Evolutionary conservation across 164 flowering plant genomes (phyloP).

Genomic region (Chimonanthus praecox): DNA sequence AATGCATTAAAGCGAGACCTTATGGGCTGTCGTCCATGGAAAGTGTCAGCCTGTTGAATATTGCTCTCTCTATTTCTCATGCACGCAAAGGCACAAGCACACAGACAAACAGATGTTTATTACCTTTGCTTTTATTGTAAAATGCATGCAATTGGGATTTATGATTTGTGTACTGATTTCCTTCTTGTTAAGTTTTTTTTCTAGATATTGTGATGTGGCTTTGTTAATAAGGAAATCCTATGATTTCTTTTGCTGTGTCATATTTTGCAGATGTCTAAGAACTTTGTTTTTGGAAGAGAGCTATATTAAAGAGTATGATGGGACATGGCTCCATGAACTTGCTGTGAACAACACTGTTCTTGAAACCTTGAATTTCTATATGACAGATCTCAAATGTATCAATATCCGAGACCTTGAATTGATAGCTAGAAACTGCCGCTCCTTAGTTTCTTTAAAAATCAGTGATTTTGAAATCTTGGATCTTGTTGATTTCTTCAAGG

Average conservation of each 20-base stretch:
- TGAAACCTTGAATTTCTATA: constrained; percentile 69
- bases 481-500: constrained; percentile 54
- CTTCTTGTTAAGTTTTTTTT: no score
- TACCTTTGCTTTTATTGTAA: no score
- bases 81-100: no score
- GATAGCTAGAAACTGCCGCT: constrained; percentile 68
- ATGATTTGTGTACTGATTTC: no score
- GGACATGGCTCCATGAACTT: constrained; percentile 87
- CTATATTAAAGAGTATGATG: constrained; percentile 50
- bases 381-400: constrained; percentile 56
- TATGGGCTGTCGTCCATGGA: no score
- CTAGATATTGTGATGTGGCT: not conserved
- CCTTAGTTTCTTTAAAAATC: constrained; percentile 61
- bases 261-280: constrained; percentile 54
- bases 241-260: not conserved
- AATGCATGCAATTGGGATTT: no score
- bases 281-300: constrained; percentile 81
- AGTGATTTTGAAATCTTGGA: constrained; percentile 64
- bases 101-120: no score
- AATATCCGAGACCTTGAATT: constrained; percentile 59
- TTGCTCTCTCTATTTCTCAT: no score
- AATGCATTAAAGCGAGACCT: no score
- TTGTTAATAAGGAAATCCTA: not conserved
- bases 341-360: constrained; percentile 74
- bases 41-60: no score